Percentiles rank a stretch among this genome's conserved stretches.
These are phyloP conservation scores for Eucalyptus polyanthemos DNA, from an alignment of 345 rosid species.

Conservation along the genomic window DNA sequence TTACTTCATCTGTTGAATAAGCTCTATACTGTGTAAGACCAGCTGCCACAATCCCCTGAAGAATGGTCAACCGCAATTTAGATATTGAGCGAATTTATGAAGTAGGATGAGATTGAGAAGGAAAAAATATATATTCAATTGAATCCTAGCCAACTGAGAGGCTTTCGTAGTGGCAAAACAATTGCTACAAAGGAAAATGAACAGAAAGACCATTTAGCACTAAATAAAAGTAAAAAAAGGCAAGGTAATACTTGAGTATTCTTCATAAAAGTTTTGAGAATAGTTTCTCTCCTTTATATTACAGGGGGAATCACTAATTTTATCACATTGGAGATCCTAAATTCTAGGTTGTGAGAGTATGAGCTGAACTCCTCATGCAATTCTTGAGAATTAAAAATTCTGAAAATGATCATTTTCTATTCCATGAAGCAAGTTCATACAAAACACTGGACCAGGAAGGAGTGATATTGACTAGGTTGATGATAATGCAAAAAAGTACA, in stretches of 20 bases:
- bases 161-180: not conserved
- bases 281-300: not conserved
- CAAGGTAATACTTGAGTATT: not conserved
- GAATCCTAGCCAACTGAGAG: not conserved
- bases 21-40: slow-evolving; percentile 95
- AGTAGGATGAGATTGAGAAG: not conserved
- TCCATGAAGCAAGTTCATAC: not conserved
- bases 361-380: not conserved
- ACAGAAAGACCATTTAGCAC: not conserved
- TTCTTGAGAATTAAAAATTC: not conserved
- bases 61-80: not conserved
- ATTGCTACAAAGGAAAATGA: not conserved
- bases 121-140: not conserved
- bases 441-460: not conserved
- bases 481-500: not conserved
- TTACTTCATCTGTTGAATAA: slow-evolving; percentile 89
- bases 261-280: not conserved
- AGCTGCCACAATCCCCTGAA: slow-evolving; percentile 84
- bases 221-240: not conserved
- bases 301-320: not conserved
- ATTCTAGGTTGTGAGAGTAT: not conserved
- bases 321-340: not conserved
- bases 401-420: not conserved
- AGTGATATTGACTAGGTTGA: not conserved
- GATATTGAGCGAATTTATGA: not conserved